Evolutionary conservation across 306 rosid genomes (phyloP).

Genomic region (Corylus heterophylla): DNA sequence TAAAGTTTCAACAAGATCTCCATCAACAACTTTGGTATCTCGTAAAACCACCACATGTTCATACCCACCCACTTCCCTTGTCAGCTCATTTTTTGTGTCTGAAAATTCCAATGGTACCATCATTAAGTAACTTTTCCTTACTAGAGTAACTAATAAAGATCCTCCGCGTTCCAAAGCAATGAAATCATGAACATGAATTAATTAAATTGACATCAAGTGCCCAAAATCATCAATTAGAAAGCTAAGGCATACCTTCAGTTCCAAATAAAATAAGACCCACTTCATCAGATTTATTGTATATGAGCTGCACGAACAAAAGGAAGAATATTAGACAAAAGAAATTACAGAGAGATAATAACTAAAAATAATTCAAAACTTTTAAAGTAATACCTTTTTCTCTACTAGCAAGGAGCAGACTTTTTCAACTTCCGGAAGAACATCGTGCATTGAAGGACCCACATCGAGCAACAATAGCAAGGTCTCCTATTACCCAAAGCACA

Average conservation of each 20-base stretch:
- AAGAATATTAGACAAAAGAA: background rate
- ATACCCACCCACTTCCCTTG: constrained; percentile 88
- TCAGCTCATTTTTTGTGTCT: constrained; percentile 82
- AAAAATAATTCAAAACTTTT: background rate
- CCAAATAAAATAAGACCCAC: constrained; percentile 84
- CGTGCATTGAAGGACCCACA: constrained; percentile 91
- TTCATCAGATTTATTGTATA: constrained; percentile 62
- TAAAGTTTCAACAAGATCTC: constrained; percentile 62
- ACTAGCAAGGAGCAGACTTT: constrained; percentile 70
- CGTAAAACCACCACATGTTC: constrained; percentile 70
- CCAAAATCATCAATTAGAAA: constrained; percentile 10
- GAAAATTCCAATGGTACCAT: constrained; percentile 29
- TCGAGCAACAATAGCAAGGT: constrained; percentile 76
- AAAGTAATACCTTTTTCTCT: constrained; percentile 60
- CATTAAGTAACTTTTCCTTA: constrained; percentile 18
- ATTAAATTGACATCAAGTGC: background rate
- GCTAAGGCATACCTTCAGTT: constrained; percentile 55
- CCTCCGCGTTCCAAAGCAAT: background rate
- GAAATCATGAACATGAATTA: constrained; percentile 7
- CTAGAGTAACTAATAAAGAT: background rate
- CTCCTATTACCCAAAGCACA: constrained; percentile 49
- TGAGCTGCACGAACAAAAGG: constrained; percentile 50
- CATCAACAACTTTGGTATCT: constrained; percentile 78
- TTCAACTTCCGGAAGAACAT: constrained; percentile 68
- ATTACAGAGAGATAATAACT: background rate